phyloP scores from a whole-genome alignment of 345 rosid genomes.

The Bretschneidera sinensis region DNA sequence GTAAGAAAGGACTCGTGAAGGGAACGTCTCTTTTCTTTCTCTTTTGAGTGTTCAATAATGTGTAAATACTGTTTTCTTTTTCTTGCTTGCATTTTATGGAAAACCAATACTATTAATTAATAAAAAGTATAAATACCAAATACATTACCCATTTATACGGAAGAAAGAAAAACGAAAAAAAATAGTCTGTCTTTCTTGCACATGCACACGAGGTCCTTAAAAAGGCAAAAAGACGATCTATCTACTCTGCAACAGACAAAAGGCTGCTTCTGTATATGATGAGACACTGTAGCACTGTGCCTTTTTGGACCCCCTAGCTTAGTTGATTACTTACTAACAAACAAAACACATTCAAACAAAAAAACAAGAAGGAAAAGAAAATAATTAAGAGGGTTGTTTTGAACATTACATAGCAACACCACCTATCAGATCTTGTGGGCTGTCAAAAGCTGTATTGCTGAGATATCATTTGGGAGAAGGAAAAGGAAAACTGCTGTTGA shows the following conservation, averaged over 20 bases:
- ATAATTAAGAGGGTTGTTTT: too few species aligned
- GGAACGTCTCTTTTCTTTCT: too few species aligned
- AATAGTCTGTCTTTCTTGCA: constrained; percentile 7
- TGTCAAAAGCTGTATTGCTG: constrained; percentile 23
- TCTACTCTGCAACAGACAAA: too few species aligned
- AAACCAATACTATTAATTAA: neutral
- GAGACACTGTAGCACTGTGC: too few species aligned
- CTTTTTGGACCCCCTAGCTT: constrained; percentile 22
- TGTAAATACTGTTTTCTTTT: constrained; percentile 11
- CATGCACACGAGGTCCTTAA: neutral
- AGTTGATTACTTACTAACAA: constrained; percentile 15
- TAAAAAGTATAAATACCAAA: neutral
- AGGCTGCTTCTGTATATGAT: too few species aligned
- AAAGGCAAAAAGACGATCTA: constrained; percentile 3
- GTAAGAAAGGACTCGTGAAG: constrained; percentile 27
- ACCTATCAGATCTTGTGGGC: constrained; percentile 39
- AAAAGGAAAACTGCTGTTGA: constrained; percentile 8
- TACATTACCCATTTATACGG: too few species aligned
- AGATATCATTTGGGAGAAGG: neutral
- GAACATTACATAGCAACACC: constrained; percentile 21
- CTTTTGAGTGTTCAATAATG: constrained; percentile 14
- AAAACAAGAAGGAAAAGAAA: neutral
- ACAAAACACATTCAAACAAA: constrained; percentile 30
- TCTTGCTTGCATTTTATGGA: neutral
- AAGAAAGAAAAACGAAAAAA: too few species aligned